Evolutionary conservation across 139 green algal genomes (phyloP), one percentile per base, ranked within the genome.

Genomic region (Zygnema circumcarinatum): DNA sequence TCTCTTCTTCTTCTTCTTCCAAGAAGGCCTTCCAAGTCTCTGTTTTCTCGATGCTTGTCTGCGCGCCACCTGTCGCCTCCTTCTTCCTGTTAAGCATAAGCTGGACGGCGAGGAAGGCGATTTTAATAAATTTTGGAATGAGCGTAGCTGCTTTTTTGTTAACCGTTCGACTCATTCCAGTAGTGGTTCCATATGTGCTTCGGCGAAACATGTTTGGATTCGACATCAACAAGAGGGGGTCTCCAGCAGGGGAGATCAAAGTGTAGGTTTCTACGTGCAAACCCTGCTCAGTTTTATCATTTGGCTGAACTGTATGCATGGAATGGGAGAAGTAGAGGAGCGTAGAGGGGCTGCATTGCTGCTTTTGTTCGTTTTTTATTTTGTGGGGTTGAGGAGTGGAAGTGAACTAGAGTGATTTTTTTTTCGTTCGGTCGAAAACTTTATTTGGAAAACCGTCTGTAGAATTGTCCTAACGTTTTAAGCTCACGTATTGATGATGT

Each of bases 181-280:
- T 90, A 3, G 74, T 38, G 22, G 38, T 88, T 39, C 62, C 74
- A 52, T 92, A 92, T 39, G 67, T 90, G 47, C 39, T 91, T 42
- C 56, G 76, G 62, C 84, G 54, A 67, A 83, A 79, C n/a, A 75
- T 92, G 79, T 89, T 86, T 35, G 90, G 90, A 31, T 80, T 53
- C 22, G 90, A 93, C 76, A 87, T 93, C 3, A 93, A 93, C 81
- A 93, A 93, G 67, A 29, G 53, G 31, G 90, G 90, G 1, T 90
- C 90, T 29, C 78, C 53, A 35, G 79, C 32, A 38, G 90, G 90
- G 16, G 79, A 88, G 1, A 75, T 87, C 16, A 56, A 74, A 52
- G 78, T 93, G 74, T 90, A 68, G 87, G 87, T 78, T 25, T 54
- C 16, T 84, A 80, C 16, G 69, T 41, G 35, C 7, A 38, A n/a